Evolutionary conservation across 1,284 basidiomycete species (phyloP).

Genomic region (Sanguinoderma infundibulare): DNA sequence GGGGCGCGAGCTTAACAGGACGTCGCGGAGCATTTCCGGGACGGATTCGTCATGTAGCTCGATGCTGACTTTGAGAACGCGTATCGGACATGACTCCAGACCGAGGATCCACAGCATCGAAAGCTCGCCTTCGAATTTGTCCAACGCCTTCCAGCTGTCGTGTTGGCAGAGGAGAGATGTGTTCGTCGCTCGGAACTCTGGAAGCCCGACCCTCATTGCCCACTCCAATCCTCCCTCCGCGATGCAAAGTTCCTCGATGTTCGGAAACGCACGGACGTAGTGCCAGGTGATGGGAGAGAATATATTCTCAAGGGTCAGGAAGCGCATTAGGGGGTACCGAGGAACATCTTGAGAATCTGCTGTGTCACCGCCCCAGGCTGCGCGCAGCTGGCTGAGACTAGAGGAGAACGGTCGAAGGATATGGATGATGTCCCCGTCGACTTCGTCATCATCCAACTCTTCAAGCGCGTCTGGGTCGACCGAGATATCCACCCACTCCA

Average conservation of each 20-base stretch:
- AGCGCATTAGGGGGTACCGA: not conserved
- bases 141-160: not conserved
- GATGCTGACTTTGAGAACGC: not conserved
- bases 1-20: no score
- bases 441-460: no score
- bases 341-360: no score
- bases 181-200: not conserved
- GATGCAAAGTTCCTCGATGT: not conserved
- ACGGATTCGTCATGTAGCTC: no score
- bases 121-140: not conserved
- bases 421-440: no score
- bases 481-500: no score
- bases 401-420: no score
- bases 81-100: not conserved
- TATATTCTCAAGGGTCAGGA: not conserved
- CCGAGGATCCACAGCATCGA: not conserved
- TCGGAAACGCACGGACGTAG: not conserved
- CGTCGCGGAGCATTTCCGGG: not conserved
- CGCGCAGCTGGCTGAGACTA: no score
- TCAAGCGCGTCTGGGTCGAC: no score
- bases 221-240: no score
- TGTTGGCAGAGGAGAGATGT: not conserved
- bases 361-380: no score
- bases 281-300: not conserved
- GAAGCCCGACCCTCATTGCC: not conserved